Conservation (phyloP, 495 filamentous ascomycete species). For the Aspergillus sclerotiicarbonarius region DNA sequence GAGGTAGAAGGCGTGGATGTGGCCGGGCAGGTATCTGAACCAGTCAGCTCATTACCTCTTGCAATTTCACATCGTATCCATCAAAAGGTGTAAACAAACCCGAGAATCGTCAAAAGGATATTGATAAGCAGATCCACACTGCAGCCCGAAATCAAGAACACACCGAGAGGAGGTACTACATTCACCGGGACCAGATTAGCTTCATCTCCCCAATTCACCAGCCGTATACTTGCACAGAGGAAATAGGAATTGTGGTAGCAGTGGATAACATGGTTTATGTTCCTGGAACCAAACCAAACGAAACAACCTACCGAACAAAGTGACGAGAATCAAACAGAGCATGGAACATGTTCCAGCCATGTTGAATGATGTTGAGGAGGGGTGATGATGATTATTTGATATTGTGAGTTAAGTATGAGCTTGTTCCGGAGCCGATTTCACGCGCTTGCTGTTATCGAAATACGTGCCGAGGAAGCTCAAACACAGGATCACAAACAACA, state of each 20-base stretch:
- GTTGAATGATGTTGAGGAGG: constrained; percentile 9
- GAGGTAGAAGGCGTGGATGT: constrained; percentile 89
- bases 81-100: constrained; percentile 48
- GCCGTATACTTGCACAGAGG: no score
- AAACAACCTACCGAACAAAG: constrained; percentile 52
- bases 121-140: constrained; percentile 65
- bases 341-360: constrained; percentile 40
- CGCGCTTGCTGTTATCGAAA: constrained; percentile 18
- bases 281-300: no score
- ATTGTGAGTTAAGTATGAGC: not conserved
- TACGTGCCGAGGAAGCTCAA: constrained; percentile 33
- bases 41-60: no score
- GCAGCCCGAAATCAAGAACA: constrained; percentile 62
- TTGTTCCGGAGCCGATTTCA: constrained; percentile 8
- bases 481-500: constrained; percentile 27
- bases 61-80: no score
- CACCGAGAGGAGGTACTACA: constrained; percentile 62
- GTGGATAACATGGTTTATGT: not conserved
- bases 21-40: constrained; percentile 68
- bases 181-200: not conserved
- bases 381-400: not conserved
- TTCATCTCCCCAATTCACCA: no score
- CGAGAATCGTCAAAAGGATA: constrained; percentile 59
- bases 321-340: constrained; percentile 55
- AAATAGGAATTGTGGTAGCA: no score